These are phyloP conservation scores for Populus hybrid DNA, from an alignment of 441 rosid genomes.

Conservation along the genomic window DNA sequence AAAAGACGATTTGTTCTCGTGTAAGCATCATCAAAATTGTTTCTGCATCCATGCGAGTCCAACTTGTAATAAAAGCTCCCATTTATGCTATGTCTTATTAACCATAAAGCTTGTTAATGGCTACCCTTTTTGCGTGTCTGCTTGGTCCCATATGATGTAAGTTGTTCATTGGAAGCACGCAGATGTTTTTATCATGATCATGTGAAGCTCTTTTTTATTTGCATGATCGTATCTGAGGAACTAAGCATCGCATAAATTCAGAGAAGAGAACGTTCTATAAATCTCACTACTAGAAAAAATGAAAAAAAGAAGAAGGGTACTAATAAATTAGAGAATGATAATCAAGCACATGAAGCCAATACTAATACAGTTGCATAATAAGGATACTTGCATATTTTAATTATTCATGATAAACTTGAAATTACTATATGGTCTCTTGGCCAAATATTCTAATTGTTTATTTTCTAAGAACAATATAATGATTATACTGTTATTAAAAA, in stretches of 20 bases:
- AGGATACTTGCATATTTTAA: no score
- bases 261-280: background rate
- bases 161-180: background rate
- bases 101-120: background rate
- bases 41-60: background rate
- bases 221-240: background rate
- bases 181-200: background rate
- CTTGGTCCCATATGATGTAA: constrained; percentile 13
- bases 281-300: background rate
- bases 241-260: background rate
- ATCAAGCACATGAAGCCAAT: no score
- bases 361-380: no score
- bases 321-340: no score
- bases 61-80: background rate
- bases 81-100: background rate
- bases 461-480: no score
- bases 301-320: no score
- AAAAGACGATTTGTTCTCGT: background rate
- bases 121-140: background rate
- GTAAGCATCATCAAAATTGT: background rate
- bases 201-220: background rate
- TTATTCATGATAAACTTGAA: no score
- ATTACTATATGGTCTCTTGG: no score
- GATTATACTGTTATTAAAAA: no score
- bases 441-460: no score